Conservation (phyloP, 768 basidiomycete genomes). For the Pleurotus djamor region DNA sequence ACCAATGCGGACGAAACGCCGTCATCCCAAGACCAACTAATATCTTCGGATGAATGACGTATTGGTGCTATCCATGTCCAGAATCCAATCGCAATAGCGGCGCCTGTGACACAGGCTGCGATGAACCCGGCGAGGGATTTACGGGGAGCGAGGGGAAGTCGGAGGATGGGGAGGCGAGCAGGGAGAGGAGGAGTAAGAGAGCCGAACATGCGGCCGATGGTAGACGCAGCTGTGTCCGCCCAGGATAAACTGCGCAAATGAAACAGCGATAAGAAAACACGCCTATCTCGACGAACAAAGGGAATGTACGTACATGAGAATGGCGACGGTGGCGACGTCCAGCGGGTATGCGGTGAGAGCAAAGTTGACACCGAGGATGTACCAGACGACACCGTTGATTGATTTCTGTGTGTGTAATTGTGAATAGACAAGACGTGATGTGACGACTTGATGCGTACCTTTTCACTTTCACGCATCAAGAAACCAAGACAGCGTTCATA, state of each 20-base stretch:
- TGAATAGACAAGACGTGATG: neutral
- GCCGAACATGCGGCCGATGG: conserved; percentile 85
- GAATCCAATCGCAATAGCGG: conserved; percentile 63
- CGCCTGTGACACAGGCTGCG: conserved; percentile 75
- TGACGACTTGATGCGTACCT: conserved; percentile 36
- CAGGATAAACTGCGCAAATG: conserved; percentile 70
- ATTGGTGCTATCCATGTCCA: conserved; percentile 64
- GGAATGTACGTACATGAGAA: conserved; percentile 69
- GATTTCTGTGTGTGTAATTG: conserved; percentile 38
- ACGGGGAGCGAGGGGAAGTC: conserved; percentile 71
- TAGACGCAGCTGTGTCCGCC: conserved; percentile 95
- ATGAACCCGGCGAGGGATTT: conserved; percentile 86
- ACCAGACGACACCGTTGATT: conserved; percentile 89
- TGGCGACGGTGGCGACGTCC: conserved; percentile 87
- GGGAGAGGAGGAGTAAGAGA: conserved; percentile 50
- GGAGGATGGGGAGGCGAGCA: conserved; percentile 36
- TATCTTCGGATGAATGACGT: conserved; percentile 28
- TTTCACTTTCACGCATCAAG: conserved; percentile 89
- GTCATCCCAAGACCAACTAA: conserved; percentile 57
- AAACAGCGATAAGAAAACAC: neutral
- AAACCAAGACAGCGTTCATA: conserved; percentile 77
- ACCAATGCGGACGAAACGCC: conserved; percentile 36
- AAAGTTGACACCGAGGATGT: conserved; percentile 82
- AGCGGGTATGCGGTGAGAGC: conserved; percentile 75
- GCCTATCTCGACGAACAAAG: conserved; percentile 2